Evolutionary conservation across 352 stramenopile species (phyloP), one percentile per base, ranked within the genome.

Genomic region (Globisporangium viniferum): DNA sequence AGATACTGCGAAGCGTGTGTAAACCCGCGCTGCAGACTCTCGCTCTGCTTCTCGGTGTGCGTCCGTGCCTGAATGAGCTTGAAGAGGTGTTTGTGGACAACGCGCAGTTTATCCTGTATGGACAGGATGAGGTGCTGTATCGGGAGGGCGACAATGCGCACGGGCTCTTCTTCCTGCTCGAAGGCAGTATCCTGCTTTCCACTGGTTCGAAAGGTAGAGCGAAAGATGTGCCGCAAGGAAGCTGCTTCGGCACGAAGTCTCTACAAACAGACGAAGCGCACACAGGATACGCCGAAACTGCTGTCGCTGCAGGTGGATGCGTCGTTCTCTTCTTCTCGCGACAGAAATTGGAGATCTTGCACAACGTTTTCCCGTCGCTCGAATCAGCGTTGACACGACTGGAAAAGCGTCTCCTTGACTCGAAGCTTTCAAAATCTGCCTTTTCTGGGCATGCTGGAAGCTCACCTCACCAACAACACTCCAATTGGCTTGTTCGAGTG

Each of bases 91-190:
- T 85, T 22, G 66, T 82, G 9, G 73, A 72, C 12, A 78, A 85
- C 41, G 67, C 68, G 5, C 69, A 64, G 36, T 81, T 82, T 35
- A 69, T 80, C 33, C 55, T 83, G 14, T 83, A 76, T 27, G 76
- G 76, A 3, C 76, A 83, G 68, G 72, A 72, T 20, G 76, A 83
- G 64, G 58, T 79, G 10, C 64, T 83, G 31, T 83, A 81, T 44
- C 69, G 67, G 14, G 66, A 81, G 59, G 74, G 76, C 9, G 76
- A 82, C 49, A 77, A 79, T 22, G 75, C 75, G 3, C 67, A 71
- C 12, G 72, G 72, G 3, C 33, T 81, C 3, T 79, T 73, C 59
- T 81, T 81, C 59, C 35, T 81, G 3, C 55, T 81, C 24, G 75
- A 77, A 67, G 75, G 72, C 22, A 60, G 31, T 8, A 60, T 60